A percentile compares a stretch with the other conserved stretches of the same genome.
These are phyloP conservation scores for Rhizodiscina lignyota DNA, from an alignment of 495 filamentous ascomycete species.

Conservation along the genomic window DNA sequence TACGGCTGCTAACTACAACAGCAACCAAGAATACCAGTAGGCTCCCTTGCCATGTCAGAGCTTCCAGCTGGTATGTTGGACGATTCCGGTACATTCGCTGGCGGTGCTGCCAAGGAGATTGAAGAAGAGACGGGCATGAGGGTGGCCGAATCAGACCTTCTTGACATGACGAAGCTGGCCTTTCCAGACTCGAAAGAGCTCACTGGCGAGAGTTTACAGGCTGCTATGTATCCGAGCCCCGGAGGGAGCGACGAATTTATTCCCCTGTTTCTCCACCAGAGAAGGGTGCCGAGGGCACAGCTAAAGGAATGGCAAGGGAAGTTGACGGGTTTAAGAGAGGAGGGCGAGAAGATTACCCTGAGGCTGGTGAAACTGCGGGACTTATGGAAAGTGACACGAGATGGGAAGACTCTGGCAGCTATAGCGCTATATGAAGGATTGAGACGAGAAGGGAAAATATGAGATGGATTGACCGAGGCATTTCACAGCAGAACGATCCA, in stretches of 20 bases:
- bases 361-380: conserved; percentile 56
- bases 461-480: conserved; percentile 4
- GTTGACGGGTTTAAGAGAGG: conserved; percentile 57
- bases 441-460: conserved; percentile 46
- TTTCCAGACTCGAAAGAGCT: conserved; percentile 16
- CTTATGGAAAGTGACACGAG: conserved; percentile 59
- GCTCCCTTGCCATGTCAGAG: conserved; percentile 58
- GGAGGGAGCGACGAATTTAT: conserved; percentile 80
- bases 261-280: conserved; percentile 58
- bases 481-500: too few relatives aligned
- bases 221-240: conserved; percentile 55
- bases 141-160: conserved; percentile 37
- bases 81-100: conserved; percentile 54
- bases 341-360: conserved; percentile 71
- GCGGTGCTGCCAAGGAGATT: conserved; percentile 69
- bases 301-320: conserved; percentile 57
- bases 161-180: conserved; percentile 52
- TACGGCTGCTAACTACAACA: too few relatives aligned
- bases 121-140: conserved; percentile 45
- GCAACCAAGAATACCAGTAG: conserved; percentile 69
- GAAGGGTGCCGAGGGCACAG: conserved; percentile 41
- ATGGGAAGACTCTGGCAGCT: conserved; percentile 66
- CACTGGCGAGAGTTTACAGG: conserved; percentile 35
- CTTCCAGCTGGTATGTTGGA: conserved; percentile 87
- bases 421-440: conserved; percentile 63